Evolutionary conservation across 805 yeast species (phyloP).

Genomic region (Zygosaccharomyces rouxii): DNA sequence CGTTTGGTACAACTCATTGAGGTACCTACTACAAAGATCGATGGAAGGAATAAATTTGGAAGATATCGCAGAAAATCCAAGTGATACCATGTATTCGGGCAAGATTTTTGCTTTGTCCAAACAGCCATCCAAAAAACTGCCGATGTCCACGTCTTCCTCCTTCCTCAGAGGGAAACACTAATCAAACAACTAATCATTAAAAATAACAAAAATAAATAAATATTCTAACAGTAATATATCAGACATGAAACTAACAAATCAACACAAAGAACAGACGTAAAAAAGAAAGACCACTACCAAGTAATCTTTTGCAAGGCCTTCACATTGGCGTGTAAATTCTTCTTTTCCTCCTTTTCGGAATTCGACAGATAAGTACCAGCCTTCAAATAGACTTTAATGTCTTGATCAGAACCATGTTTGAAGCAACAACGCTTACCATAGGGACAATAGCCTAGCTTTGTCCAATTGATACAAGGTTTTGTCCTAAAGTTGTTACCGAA

Average conservation of each 20-base stretch:
- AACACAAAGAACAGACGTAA: conserved; percentile 4
- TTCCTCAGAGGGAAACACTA: not conserved
- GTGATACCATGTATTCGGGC: conserved; percentile 36
- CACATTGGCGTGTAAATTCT: conserved; percentile 30
- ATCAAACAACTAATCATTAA: not conserved
- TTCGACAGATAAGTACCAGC: conserved; percentile 18
- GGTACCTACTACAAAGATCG: conserved; percentile 65
- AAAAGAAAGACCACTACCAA: conserved; percentile 21
- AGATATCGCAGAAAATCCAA: conserved; percentile 38
- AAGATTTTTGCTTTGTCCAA: conserved; percentile 24
- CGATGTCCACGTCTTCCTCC: conserved; percentile 13
- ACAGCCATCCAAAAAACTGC: conserved; percentile 16
- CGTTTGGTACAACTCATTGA: conserved; percentile 82
- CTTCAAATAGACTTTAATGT: conserved; percentile 28
- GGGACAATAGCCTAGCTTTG: conserved; percentile 73
- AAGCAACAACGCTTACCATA: conserved; percentile 91
- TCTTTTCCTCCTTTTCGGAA: conserved; percentile 13
- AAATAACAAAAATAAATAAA: conserved; percentile 7
- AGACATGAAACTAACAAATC: conserved; percentile 1
- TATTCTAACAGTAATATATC: conserved; percentile 1
- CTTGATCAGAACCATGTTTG: conserved; percentile 58
- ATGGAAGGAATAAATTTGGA: conserved; percentile 53
- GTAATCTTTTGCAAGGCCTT: conserved; percentile 31
- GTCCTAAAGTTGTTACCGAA: conserved; percentile 79
- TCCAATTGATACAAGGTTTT: conserved; percentile 87